Percentiles rank a stretch among this genome's conserved stretches.
Conservation (phyloP, 805 yeast species). For the Metschnikowia noctiluminum region DNA sequence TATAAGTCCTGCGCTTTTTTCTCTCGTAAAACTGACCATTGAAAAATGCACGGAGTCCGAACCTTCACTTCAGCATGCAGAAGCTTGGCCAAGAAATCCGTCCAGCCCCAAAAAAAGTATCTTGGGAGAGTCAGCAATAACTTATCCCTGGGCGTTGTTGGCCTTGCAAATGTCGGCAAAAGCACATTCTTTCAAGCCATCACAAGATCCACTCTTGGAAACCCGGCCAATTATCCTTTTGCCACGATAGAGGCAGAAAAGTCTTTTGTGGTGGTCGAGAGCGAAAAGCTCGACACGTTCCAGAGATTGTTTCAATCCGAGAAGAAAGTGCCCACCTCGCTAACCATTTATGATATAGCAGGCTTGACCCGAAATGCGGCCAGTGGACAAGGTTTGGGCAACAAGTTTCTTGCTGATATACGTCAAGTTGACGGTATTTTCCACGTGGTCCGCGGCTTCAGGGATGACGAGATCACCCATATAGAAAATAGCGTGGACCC, state of each 20-base stretch:
- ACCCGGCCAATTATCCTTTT: slow-evolving; percentile 96
- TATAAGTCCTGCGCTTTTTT: neutral
- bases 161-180: slow-evolving; percentile 93
- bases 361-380: slow-evolving; percentile 97
- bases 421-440: slow-evolving; percentile 97
- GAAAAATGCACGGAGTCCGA: slow-evolving; percentile 9
- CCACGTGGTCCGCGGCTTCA: slow-evolving; percentile 90
- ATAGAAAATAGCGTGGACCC: slow-evolving; percentile 20
- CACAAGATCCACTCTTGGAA: slow-evolving; percentile 88
- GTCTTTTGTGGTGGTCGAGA: slow-evolving; percentile 92
- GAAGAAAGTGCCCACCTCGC: slow-evolving; percentile 83
- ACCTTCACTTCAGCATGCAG: slow-evolving; percentile 12
- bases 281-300: slow-evolving; percentile 78
- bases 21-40: neutral
- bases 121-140: slow-evolving; percentile 20
- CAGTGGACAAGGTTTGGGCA: slow-evolving; percentile 96
- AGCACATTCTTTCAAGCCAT: slow-evolving; percentile 97
- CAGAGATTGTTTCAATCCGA: slow-evolving; percentile 76
- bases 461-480: slow-evolving; percentile 20
- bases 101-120: slow-evolving; percentile 8
- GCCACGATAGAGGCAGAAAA: slow-evolving; percentile 99
- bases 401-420: slow-evolving; percentile 93
- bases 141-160: slow-evolving; percentile 71
- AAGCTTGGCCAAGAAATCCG: slow-evolving; percentile 14
- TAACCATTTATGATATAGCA: slow-evolving; percentile 95